phyloP scores from a whole-genome alignment of 768 basidiomycete genomes.

The Kwoniella sp. region DNA sequence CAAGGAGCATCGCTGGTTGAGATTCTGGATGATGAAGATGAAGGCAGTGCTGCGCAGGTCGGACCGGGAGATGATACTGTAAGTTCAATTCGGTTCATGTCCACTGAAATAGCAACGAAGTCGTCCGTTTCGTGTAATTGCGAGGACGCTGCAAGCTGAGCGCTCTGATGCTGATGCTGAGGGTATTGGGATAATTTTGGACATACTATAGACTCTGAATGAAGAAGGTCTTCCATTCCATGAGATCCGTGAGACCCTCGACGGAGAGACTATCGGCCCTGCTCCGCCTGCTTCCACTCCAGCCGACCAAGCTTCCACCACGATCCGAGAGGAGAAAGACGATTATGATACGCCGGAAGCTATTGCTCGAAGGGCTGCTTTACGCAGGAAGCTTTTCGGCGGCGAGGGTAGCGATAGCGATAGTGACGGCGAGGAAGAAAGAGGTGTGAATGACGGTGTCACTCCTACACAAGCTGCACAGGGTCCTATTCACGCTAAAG shows the following conservation, averaged over 20 bases:
- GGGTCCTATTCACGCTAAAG: constrained; percentile 8
- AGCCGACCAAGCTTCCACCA: background rate
- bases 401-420: constrained; percentile 25
- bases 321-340: constrained; percentile 12
- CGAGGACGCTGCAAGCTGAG: too few species aligned
- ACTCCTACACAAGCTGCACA: too few species aligned
- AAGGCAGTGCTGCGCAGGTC: background rate
- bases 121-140: too few species aligned
- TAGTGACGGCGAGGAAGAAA: constrained; percentile 6
- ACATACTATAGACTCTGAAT: constrained; percentile 36
- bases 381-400: constrained; percentile 31
- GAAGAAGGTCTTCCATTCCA: constrained; percentile 49
- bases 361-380: constrained; percentile 25
- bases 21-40: constrained; percentile 12
- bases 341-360: constrained; percentile 40
- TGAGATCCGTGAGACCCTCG: constrained; percentile 41
- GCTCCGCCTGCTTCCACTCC: constrained; percentile 17
- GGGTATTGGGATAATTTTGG: too few species aligned
- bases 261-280: constrained; percentile 34
- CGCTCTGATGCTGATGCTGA: too few species aligned
- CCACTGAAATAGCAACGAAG: too few species aligned
- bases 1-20: constrained; percentile 9
- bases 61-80: constrained; percentile 16
- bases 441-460: too few species aligned
- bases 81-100: too few species aligned